Evolutionary conservation across 2,329 filamentous ascomycete genomes (phyloP).

Genomic region (Fusarium sp.): DNA sequence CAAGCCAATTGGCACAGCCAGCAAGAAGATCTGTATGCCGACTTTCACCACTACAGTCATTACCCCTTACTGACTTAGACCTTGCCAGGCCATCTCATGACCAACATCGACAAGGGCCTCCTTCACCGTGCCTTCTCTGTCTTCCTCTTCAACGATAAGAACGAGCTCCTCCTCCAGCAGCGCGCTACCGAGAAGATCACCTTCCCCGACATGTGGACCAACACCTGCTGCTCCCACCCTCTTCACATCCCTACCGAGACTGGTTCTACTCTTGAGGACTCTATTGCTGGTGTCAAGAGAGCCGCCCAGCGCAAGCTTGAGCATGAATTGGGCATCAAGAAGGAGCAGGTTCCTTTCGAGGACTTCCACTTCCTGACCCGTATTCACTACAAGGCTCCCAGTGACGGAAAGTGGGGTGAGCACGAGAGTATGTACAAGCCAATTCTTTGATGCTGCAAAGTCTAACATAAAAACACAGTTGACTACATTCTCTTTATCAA

Average conservation of each 20-base stretch:
- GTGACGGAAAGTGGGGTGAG: slow-evolving; percentile 98
- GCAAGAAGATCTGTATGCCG: slow-evolving; percentile 93
- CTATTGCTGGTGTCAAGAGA: slow-evolving; percentile 86
- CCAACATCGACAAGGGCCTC: slow-evolving; percentile 95
- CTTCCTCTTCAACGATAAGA: slow-evolving; percentile 95
- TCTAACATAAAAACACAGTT: slow-evolving; percentile 63
- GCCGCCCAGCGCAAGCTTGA: slow-evolving; percentile 93
- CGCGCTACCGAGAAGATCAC: slow-evolving; percentile 97
- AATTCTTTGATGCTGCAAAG: not conserved
- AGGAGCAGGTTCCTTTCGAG: slow-evolving; percentile 87
- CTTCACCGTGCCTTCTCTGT: slow-evolving; percentile 97
- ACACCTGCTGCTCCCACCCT: slow-evolving; percentile 98
- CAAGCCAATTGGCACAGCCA: slow-evolving; percentile 91
- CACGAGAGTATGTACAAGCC: slow-evolving; percentile 83
- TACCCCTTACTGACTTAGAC: slow-evolving; percentile 26
- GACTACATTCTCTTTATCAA: slow-evolving; percentile 99
- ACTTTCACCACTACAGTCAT: not conserved
- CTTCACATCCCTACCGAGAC: slow-evolving; percentile 92
- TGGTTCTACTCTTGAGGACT: slow-evolving; percentile 81
- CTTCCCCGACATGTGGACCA: slow-evolving; percentile 99
- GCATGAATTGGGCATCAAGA: slow-evolving; percentile 93
- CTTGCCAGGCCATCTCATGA: slow-evolving; percentile 89
- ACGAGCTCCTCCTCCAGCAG: slow-evolving; percentile 94
- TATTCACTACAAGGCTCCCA: slow-evolving; percentile 98
- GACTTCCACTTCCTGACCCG: slow-evolving; percentile 94